Base-by-base conservation (phyloP, 2,329 filamentous ascomycete species). In the Cadophora sp. region DNA sequence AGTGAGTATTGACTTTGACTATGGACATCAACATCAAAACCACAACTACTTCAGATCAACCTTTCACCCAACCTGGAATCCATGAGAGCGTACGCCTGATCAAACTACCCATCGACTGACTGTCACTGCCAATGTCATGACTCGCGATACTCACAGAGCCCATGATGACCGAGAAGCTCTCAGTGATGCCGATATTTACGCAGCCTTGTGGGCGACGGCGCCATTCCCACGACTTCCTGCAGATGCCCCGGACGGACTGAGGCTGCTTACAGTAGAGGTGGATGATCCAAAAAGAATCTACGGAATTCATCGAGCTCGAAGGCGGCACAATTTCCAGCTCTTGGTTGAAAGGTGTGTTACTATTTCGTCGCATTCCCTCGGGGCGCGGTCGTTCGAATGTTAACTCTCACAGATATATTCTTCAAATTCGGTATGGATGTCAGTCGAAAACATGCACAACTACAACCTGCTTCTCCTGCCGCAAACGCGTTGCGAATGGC, bases 401-500 rank as follows among this genome's bases (percentile, higher is more conserved):
- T 70, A 41, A 67, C 65, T 22, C n/a, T 27, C 1, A 7, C 70
- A 95, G 92, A 74, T 96, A 92, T 76, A 88, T 94, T 59, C 83
- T 87, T 41, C 94, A 97, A 79, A 86, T 97, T n/a, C 87, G 93
- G 65, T 86, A 91, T 71, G 94, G 94, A 70, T 97, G 94, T 77
- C 87, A 87, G 69, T 87, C 86, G 70, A 81, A 84, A 62, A 82
- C 84, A 61, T 97, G 94, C 79, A 83, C 83, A 43, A 95, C 89
- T 1, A 80, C 92, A 16, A 95, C 92, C 16, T 97, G 94, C 80
- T 91, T 95, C 75, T 93, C 89, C 68, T 93, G 87, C 77, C 88
- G 91, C 64, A 91, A 86, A 78, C 86, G 91, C 71, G 81, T 89
- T 48, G 85, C 87, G 30, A 87, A 85, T 41, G 87, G 87, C 70